Percentiles rank a stretch among this genome's conserved stretches.
Conservation (phyloP, 2,329 filamentous ascomycete species). For the Trichoderma guizhouense region DNA sequence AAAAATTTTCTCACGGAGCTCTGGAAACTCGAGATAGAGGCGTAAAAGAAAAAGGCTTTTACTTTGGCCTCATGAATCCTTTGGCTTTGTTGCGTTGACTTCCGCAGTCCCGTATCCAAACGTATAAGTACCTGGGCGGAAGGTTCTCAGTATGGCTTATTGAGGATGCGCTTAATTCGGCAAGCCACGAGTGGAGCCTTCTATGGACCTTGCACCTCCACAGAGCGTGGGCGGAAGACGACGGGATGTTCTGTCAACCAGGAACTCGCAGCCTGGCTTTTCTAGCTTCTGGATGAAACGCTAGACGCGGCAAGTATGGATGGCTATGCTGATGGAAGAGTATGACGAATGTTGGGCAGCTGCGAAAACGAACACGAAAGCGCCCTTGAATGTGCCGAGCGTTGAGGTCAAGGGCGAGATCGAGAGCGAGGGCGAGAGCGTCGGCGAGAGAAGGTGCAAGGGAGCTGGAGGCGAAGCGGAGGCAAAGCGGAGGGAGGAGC, state of each 20-base stretch:
- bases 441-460: conserved; percentile 9
- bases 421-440: not conserved
- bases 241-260: not conserved
- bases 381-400: not conserved
- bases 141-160: not conserved
- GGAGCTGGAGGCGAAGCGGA: conserved; percentile 7
- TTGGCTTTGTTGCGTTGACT: too few relatives aligned
- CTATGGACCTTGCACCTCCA: not conserved
- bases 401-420: not conserved
- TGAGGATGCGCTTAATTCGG: not conserved
- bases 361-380: not conserved
- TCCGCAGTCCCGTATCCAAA: too few relatives aligned
- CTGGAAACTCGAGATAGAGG: too few relatives aligned
- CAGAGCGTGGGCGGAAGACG: not conserved
- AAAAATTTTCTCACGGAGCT: not conserved
- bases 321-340: not conserved
- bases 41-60: too few relatives aligned
- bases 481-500: conserved; percentile 16
- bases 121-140: not conserved
- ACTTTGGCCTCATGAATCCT: too few relatives aligned
- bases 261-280: not conserved
- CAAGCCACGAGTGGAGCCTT: not conserved
- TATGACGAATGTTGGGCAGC: not conserved
- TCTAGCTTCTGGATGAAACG: not conserved
- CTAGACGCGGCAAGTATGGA: not conserved